These are phyloP conservation scores for Didymella pinodella DNA, from an alignment of 2,329 filamentous ascomycete species.

Conservation along the genomic window DNA sequence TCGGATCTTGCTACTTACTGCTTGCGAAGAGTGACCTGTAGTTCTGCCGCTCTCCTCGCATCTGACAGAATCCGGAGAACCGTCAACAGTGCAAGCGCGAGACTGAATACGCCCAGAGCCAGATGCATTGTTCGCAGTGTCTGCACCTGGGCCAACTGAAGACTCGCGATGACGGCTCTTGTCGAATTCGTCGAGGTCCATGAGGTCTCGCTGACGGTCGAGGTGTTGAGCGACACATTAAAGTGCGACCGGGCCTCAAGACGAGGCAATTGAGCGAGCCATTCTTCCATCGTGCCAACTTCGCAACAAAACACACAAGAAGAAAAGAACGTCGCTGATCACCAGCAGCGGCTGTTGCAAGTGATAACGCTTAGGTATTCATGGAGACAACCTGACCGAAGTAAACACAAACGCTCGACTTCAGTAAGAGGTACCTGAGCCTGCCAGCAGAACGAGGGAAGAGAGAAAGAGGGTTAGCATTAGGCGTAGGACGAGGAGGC, in stretches of 20 bases:
- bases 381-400: constrained; percentile 47
- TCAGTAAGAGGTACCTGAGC: constrained; percentile 48
- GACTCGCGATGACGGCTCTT: constrained; percentile 43
- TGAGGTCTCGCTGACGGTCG: constrained; percentile 37
- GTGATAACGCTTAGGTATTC: constrained; percentile 45
- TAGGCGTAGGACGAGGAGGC: constrained; percentile 47
- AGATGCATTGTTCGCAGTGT: constrained; percentile 52
- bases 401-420: constrained; percentile 50
- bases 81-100: constrained; percentile 46
- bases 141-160: constrained; percentile 50
- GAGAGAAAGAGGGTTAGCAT: constrained; percentile 49
- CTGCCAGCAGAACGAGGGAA: constrained; percentile 52
- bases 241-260: constrained; percentile 50
- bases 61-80: constrained; percentile 51
- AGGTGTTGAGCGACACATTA: constrained; percentile 49
- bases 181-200: constrained; percentile 45
- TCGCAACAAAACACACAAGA: constrained; percentile 41
- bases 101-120: constrained; percentile 50
- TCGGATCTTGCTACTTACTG: constrained; percentile 33
- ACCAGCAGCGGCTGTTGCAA: constrained; percentile 52
- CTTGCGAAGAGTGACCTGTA: constrained; percentile 43
- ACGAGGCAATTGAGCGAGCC: constrained; percentile 40
- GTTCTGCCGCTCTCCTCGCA: constrained; percentile 45
- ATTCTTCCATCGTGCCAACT: constrained; percentile 51
- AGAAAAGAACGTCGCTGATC: constrained; percentile 47